Evolutionary conservation across 2,329 filamentous ascomycete species (phyloP), one percentile per base, ranked within the genome.

Genomic region (Alternaria sp.): DNA sequence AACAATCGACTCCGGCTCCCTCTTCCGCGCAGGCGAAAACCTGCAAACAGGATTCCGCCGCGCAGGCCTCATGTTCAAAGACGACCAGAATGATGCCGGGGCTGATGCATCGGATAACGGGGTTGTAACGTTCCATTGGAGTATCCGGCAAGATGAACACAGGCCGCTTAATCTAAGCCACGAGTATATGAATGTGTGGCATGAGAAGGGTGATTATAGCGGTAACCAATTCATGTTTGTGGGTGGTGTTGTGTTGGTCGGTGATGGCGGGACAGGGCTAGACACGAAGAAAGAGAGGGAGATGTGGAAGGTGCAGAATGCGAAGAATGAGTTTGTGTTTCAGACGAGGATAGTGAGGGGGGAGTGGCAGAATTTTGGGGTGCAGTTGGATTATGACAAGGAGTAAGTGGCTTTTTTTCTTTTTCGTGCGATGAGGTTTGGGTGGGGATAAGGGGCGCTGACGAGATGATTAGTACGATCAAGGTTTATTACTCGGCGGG

Each of bases 171-270:
- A 76, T 50, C 43, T 76, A 13, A 70, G 61, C 9, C 74, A 76
- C 56, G 74, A 75, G 54, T 76, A 75, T 54, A 73, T 75, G 72
- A 74, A 73, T 28, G 68, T 74, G 17, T 75, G 71, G 72, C 73
- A 75, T 47, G 73, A 75, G 59, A 65, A 61, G 45, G 69, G 69
- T 7, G 73, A 74, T 54, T 75, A 70, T 26, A 45, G 45, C 1
- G 71, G 69, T 4, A 76, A 75, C 26, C 73, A 76, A 30, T 75
- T 73, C 21, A 68, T 59, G 5, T 73, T 75, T 43, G 61, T 69
- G 1, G 68, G 65, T 0, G 73, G 72, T 0, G 56, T 73, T n/a
- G 59, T 75, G 40, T 45, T 75, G 21, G 50, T 58, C 17, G 62
- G 61, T 6, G 71, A 74, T 61, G 72, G 72, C 2, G 71, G 70